Conservation (phyloP, 2,329 filamentous ascomycete genomes). For the Verticillium nonalfalfae region DNA sequence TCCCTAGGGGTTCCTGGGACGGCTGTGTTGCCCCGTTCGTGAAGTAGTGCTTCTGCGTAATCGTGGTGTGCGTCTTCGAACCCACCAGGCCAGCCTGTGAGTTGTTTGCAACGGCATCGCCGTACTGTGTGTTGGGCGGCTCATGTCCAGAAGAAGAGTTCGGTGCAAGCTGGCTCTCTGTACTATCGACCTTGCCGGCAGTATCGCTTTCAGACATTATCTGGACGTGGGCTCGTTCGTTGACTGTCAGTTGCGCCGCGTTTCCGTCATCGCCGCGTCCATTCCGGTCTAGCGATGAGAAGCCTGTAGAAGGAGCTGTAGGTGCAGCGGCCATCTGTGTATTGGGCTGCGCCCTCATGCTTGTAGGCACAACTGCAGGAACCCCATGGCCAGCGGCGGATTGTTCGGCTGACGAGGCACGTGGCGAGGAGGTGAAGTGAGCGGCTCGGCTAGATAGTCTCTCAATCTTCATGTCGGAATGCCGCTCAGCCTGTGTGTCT, state of each 20-base stretch:
- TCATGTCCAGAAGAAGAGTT: background rate
- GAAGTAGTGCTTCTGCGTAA: background rate
- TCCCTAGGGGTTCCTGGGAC: background rate
- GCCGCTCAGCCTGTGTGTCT: background rate
- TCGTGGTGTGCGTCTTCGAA: background rate
- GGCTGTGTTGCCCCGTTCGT: background rate
- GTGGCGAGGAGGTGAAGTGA: background rate
- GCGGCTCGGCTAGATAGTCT: background rate
- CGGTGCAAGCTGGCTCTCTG: background rate
- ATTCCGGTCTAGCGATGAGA: background rate
- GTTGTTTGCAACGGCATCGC: background rate
- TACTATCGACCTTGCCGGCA: background rate
- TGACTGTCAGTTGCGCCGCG: background rate
- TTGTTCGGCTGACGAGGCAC: background rate
- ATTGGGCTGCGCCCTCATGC: background rate
- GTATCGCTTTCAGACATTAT: background rate
- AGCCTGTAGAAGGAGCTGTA: background rate
- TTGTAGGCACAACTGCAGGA: background rate
- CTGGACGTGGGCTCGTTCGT: background rate
- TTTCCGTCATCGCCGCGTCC: background rate
- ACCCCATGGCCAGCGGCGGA: background rate
- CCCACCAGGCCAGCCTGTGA: background rate
- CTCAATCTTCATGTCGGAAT: background rate
- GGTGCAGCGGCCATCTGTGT: background rate
- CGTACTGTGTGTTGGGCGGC: background rate